Conservation (phyloP, 2,329 filamentous ascomycete genomes). For the Botrytis cinerea region DNA sequence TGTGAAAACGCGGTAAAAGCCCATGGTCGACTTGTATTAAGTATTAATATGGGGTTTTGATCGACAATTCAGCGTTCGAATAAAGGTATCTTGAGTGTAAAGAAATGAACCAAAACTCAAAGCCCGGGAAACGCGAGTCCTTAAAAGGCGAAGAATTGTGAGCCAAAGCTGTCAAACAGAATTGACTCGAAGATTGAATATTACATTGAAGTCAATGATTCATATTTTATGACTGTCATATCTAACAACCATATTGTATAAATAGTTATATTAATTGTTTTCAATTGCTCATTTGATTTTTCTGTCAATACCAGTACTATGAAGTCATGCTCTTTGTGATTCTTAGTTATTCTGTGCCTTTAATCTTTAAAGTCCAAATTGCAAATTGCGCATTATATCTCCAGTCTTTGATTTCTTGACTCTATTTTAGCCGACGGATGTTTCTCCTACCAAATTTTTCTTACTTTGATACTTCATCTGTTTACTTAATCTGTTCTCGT, state of each 20-base stretch:
- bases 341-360: background rate
- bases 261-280: background rate
- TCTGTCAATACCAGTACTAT: background rate
- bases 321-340: background rate
- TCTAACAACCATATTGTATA: background rate
- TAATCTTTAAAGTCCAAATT: background rate
- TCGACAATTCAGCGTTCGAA: background rate
- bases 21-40: background rate
- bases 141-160: background rate
- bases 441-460: background rate
- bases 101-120: background rate
- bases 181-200: background rate
- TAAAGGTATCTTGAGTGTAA: background rate
- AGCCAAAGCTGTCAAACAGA: background rate
- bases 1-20: background rate
- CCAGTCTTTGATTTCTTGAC: background rate
- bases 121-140: background rate
- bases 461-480: background rate
- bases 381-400: background rate
- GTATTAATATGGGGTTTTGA: background rate
- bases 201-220: background rate
- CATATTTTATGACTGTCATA: background rate
- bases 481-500: fast-evolving
- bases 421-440: background rate
- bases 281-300: background rate